Evolutionary conservation across 192 early-diverging fungal genomes (phyloP).

Genomic region (Entrophospora sp.): DNA sequence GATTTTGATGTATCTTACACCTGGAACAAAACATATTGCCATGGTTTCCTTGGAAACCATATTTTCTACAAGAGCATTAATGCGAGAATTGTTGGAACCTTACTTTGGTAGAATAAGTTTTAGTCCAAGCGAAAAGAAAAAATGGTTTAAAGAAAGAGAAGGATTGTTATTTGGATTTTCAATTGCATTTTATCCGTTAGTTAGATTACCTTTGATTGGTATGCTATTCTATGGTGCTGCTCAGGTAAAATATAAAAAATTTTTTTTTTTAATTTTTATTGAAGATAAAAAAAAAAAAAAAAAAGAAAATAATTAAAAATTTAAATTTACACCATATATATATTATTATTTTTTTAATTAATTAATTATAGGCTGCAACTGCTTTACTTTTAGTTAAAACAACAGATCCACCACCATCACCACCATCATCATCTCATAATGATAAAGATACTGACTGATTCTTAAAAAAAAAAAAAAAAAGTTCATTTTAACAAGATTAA

Average conservation of each 20-base stretch:
- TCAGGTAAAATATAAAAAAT: too few species aligned
- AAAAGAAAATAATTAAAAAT: too few species aligned
- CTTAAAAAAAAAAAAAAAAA: too few species aligned
- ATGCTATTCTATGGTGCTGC: constrained; percentile 43
- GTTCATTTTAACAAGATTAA: too few species aligned
- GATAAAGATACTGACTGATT: too few species aligned
- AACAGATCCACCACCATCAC: constrained; percentile 2
- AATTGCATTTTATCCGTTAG: constrained; percentile 38
- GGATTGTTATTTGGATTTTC: constrained; percentile 49
- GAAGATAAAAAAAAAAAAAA: too few species aligned
- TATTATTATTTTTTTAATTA: too few species aligned
- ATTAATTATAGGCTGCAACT: neutral
- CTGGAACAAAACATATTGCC: constrained; percentile 30
- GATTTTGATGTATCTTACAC: constrained; percentile 15
- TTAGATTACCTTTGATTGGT: constrained; percentile 42
- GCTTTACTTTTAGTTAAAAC: constrained; percentile 1
- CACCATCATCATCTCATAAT: too few species aligned
- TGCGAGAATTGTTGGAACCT: constrained; percentile 50
- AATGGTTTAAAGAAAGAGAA: constrained; percentile 48
- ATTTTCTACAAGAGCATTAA: constrained; percentile 40
- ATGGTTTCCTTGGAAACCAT: constrained; percentile 37
- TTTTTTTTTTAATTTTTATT: too few species aligned
- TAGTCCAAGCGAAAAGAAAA: constrained; percentile 33
- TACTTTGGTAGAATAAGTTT: constrained; percentile 46
- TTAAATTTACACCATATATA: too few species aligned